phyloP scores from a whole-genome alignment of 352 stramenopile species.

The Globisporangium perplexum region DNA sequence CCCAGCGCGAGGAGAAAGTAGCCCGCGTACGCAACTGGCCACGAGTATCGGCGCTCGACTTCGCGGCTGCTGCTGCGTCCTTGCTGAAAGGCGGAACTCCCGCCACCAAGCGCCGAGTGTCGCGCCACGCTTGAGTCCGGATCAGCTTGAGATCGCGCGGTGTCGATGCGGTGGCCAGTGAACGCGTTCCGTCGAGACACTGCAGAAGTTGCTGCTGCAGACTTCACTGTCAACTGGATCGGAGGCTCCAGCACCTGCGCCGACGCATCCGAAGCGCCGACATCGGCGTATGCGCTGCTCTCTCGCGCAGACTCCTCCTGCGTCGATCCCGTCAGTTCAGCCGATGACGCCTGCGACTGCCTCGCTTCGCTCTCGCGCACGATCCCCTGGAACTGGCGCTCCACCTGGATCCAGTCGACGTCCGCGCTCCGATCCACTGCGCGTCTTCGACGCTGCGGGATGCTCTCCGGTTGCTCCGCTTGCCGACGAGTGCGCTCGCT shows the following conservation, averaged over 20 bases:
- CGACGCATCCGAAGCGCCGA: too few species aligned
- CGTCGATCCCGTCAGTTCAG: neutral
- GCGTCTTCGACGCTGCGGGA: neutral
- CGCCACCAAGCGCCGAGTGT: too few species aligned
- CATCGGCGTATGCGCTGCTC: neutral
- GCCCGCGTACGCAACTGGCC: constrained; percentile 22
- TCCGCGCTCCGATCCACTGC: constrained; percentile 1
- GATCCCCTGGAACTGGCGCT: constrained; percentile 10
- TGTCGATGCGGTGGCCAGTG: neutral
- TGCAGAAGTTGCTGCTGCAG: neutral
- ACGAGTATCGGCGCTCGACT: constrained; percentile 9
- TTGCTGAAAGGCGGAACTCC: neutral
- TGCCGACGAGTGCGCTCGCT: neutral
- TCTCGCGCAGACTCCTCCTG: neutral
- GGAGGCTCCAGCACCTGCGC: neutral
- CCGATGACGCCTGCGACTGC: neutral
- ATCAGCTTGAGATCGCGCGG: too few species aligned
- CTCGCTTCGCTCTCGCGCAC: constrained; percentile 4
- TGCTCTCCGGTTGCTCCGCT: neutral
- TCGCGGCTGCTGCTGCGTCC: neutral
- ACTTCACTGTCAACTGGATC: neutral
- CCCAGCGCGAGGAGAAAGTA: constrained; percentile 33
- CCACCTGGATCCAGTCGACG: constrained; percentile 4
- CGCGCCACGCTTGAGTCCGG: too few species aligned
- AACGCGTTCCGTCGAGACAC: neutral